Conservation (phyloP, 345 rosid genomes). For the Toxicodendron radicans region DNA sequence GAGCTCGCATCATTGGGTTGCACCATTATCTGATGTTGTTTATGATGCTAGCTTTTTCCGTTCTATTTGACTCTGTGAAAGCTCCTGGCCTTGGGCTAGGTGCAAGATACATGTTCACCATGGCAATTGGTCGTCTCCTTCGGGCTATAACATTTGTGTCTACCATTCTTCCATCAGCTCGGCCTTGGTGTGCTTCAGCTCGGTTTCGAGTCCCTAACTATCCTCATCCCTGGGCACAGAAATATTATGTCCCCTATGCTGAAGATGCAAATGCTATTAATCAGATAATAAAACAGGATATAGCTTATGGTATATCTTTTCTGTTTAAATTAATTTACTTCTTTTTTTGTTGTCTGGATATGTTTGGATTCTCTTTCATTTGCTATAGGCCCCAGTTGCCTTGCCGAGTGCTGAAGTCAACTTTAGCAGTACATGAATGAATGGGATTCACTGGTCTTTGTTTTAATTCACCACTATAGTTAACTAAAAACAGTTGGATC, state of each 20-base stretch:
- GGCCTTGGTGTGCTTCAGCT: conserved; percentile 88
- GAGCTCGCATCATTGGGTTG: conserved; percentile 82
- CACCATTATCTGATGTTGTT: conserved; percentile 89
- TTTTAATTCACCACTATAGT: not conserved
- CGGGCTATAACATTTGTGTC: conserved; percentile 83
- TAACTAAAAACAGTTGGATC: not conserved
- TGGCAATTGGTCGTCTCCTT: conserved; percentile 90
- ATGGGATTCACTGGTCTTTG: not conserved
- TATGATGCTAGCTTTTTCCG: conserved; percentile 90
- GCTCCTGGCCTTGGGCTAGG: conserved; percentile 96
- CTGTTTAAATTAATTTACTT: conserved; percentile 6
- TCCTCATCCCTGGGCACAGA: conserved; percentile 91
- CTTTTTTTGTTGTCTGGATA: conserved; percentile 5
- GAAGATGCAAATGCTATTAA: conserved; percentile 66
- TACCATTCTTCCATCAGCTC: conserved; percentile 87
- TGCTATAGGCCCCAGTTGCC: not conserved
- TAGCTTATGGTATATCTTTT: conserved; percentile 59
- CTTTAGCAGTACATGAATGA: not conserved
- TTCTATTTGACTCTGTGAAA: conserved; percentile 67
- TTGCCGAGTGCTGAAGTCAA: not conserved
- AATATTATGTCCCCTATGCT: conserved; percentile 84
- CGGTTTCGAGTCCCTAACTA: conserved; percentile 69
- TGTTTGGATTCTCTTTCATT: not conserved
- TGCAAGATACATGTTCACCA: conserved; percentile 88
- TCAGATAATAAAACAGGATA: conserved; percentile 52